Conservation (phyloP, 805 yeast genomes). For the Candida silvicultrix region DNA sequence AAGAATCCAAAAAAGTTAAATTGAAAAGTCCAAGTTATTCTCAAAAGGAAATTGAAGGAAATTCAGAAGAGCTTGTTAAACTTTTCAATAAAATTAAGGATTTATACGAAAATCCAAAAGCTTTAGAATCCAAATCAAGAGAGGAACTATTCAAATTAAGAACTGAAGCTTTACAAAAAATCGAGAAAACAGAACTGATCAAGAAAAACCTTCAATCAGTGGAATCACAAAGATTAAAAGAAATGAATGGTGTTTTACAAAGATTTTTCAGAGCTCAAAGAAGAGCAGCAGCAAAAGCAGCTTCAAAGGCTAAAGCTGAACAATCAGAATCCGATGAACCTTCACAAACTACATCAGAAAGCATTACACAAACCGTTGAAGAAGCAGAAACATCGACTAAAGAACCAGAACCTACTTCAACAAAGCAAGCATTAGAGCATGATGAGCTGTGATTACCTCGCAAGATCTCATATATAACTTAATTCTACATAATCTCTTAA, state of each 20-base stretch:
- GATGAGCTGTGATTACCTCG: neutral
- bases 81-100: conserved; percentile 24
- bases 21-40: conserved; percentile 19
- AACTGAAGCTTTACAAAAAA: conserved; percentile 17
- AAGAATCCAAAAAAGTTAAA: conserved; percentile 41
- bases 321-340: neutral
- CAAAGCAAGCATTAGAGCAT: neutral
- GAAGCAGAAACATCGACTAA: neutral
- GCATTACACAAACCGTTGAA: neutral
- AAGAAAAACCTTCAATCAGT: conserved; percentile 13
- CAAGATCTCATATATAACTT: neutral
- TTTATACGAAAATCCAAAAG: conserved; percentile 16
- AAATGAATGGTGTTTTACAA: conserved; percentile 13
- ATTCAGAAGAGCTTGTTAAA: conserved; percentile 19
- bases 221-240: conserved; percentile 26
- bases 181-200: conserved; percentile 11
- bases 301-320: conserved; percentile 9
- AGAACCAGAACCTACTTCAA: neutral
- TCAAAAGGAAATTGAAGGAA: conserved; percentile 22
- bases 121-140: conserved; percentile 15
- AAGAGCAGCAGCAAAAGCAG: conserved; percentile 15
- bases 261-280: conserved; percentile 12
- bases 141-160: conserved; percentile 27
- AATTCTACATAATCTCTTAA: neutral
- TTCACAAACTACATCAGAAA: neutral